These are phyloP conservation scores for Flaveria sonorensis DNA, from an alignment of 129 eudicot genomes.

Conservation along the genomic window DNA sequence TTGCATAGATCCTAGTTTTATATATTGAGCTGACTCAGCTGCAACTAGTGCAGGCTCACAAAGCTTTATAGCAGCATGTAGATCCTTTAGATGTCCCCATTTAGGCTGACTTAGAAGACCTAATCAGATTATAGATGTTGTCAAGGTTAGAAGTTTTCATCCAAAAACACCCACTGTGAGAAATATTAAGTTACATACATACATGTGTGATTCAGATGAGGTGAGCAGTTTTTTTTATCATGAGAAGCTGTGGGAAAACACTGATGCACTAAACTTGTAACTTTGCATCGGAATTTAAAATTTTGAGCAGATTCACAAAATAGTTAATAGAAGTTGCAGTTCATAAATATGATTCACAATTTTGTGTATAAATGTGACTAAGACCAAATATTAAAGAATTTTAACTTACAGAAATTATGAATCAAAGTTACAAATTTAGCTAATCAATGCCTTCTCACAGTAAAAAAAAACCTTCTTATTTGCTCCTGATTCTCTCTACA, in stretches of 20 bases:
- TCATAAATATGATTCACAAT: background rate
- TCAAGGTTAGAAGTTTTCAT: slow-evolving; percentile 11
- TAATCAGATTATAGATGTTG: slow-evolving; percentile 19
- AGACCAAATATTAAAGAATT: background rate
- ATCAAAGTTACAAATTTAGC: background rate
- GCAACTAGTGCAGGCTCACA: slow-evolving; percentile 97
- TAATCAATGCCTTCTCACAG: background rate
- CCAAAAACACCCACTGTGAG: slow-evolving; percentile 10
- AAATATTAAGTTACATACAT: background rate
- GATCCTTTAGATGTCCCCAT: slow-evolving; percentile 95
- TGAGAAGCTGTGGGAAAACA: slow-evolving; percentile 4
- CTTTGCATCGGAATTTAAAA: background rate
- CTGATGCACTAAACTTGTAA: background rate
- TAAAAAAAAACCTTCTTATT: background rate
- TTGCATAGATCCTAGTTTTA: slow-evolving; percentile 77
- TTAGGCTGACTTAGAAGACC: slow-evolving; percentile 92
- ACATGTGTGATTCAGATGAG: background rate
- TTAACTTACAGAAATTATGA: background rate
- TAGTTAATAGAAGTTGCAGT: background rate
- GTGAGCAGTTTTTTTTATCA: background rate
- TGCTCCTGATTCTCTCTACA: background rate
- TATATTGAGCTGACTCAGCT: slow-evolving; percentile 78
- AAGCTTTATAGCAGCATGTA: slow-evolving; percentile 94
- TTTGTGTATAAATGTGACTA: background rate
- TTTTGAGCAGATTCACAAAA: background rate